Percentiles rank a stretch among this genome's conserved stretches.
These are phyloP conservation scores for Thraustochytrium striatum DNA, from an alignment of 352 stramenopile genomes.

Conservation along the genomic window DNA sequence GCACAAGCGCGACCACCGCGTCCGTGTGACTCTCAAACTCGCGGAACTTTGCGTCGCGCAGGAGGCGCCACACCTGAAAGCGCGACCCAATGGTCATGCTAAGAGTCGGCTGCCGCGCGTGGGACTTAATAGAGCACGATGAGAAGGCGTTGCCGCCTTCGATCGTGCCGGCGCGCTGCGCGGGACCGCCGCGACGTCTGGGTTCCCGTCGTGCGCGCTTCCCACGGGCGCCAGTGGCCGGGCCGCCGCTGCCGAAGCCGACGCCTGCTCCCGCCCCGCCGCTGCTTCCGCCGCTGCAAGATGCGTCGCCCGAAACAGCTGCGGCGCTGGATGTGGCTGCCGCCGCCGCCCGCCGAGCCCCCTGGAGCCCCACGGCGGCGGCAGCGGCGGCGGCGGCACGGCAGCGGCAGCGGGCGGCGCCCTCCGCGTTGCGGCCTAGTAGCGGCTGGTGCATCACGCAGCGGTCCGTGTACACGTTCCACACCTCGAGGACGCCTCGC, in stretches of 20 bases:
- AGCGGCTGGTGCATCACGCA: constrained; percentile 26
- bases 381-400: too few species aligned
- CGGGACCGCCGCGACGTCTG: not conserved
- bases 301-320: too few species aligned
- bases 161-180: not conserved
- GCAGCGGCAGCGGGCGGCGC: too few species aligned
- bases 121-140: not conserved
- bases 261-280: too few species aligned
- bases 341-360: too few species aligned
- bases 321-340: too few species aligned
- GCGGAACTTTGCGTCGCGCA: constrained; percentile 15
- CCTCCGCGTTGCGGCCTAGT: too few species aligned
- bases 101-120: not conserved
- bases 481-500: constrained; percentile 13
- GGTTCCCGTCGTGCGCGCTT: not conserved
- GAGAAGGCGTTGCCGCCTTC: not conserved
- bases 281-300: too few species aligned
- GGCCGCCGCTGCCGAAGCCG: too few species aligned
- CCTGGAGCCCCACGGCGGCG: too few species aligned
- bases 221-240: too few species aligned
- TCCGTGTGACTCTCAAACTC: not conserved
- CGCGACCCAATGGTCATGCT: not conserved
- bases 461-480: constrained; percentile 43
- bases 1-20: constrained; percentile 1
- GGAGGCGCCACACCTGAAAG: not conserved